phyloP scores from a whole-genome alignment of 495 filamentous ascomycete species.

The Trypethelium eluteriae region DNA sequence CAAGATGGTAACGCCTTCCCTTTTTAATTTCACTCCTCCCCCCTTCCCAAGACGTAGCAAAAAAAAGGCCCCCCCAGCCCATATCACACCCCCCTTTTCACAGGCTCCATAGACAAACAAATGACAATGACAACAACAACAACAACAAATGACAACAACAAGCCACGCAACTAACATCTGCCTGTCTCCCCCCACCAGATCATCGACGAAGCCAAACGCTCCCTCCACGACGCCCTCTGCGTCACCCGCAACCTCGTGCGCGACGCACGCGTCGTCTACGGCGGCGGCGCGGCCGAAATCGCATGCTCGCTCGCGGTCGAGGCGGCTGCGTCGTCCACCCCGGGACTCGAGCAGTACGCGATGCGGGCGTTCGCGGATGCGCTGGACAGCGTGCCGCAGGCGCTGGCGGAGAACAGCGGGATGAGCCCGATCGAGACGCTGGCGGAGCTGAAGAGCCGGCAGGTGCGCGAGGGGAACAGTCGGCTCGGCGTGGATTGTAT shows the following conservation, averaged over 20 bases:
- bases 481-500: slow-evolving; percentile 96
- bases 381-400: slow-evolving; percentile 90
- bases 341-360: slow-evolving; percentile 93
- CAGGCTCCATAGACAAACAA: background rate
- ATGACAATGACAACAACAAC: background rate
- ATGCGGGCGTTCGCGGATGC: slow-evolving; percentile 98
- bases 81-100: no score
- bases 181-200: slow-evolving; percentile 50
- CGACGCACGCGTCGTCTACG: slow-evolving; percentile 98
- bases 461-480: slow-evolving; percentile 81
- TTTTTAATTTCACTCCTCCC: background rate
- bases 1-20: slow-evolving; percentile 60
- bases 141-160: background rate
- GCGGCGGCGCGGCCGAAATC: slow-evolving; percentile 94
- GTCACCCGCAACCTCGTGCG: slow-evolving; percentile 93
- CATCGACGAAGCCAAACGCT: slow-evolving; percentile 97
- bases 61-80: no score
- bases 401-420: slow-evolving; percentile 93
- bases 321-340: slow-evolving; percentile 74
- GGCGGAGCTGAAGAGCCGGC: slow-evolving; percentile 87
- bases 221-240: slow-evolving; percentile 93
- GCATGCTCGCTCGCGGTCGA: slow-evolving; percentile 95
- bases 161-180: slow-evolving; percentile 21
- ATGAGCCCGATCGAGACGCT: slow-evolving; percentile 92
- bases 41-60: background rate